Evolutionary conservation across 176 grass and related monocot genomes (phyloP).

Genomic region (Chloris gayana): DNA sequence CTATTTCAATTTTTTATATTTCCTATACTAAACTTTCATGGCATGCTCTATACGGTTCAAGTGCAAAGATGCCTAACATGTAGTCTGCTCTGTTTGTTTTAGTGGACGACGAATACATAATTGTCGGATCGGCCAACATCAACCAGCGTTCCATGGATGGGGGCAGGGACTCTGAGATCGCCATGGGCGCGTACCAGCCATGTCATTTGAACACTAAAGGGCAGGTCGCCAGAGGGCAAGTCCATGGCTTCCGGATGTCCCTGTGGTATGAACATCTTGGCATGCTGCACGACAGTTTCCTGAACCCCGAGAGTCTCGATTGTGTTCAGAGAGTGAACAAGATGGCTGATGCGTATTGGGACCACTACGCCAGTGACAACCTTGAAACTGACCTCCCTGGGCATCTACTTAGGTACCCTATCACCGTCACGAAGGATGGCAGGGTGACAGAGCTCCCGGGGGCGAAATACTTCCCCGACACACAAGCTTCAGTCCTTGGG

Average conservation of each 20-base stretch:
- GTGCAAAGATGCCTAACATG: constrained; percentile 1
- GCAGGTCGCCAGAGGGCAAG: constrained; percentile 68
- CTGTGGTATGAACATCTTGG: constrained; percentile 96
- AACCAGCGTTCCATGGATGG: constrained; percentile 96
- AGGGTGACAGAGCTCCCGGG: constrained; percentile 66
- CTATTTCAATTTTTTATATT: constrained; percentile 17
- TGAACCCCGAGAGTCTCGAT: constrained; percentile 58
- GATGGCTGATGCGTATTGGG: constrained; percentile 83
- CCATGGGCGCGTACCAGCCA: constrained; percentile 79
- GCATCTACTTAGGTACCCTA: constrained; percentile 78
- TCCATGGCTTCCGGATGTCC: constrained; percentile 87
- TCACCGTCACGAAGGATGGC: constrained; percentile 52
- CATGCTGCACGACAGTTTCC: constrained; percentile 70
- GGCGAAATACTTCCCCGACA: constrained; percentile 69
- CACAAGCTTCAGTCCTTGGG: constrained; percentile 55
- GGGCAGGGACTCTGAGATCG: constrained; percentile 84
- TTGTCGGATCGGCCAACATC: constrained; percentile 89
- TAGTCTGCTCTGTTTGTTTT: constrained; percentile 33
- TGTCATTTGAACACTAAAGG: constrained; percentile 57
- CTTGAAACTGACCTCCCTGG: constrained; percentile 73
- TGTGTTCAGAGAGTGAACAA: constrained; percentile 75
- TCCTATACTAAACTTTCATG: background rate
- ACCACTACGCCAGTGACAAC: constrained; percentile 56
- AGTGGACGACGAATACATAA: constrained; percentile 96
- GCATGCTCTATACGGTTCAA: constrained; percentile 14